Base-by-base conservation (phyloP, 2,329 filamentous ascomycete species). In the Colletotrichum tofieldiae region DNA sequence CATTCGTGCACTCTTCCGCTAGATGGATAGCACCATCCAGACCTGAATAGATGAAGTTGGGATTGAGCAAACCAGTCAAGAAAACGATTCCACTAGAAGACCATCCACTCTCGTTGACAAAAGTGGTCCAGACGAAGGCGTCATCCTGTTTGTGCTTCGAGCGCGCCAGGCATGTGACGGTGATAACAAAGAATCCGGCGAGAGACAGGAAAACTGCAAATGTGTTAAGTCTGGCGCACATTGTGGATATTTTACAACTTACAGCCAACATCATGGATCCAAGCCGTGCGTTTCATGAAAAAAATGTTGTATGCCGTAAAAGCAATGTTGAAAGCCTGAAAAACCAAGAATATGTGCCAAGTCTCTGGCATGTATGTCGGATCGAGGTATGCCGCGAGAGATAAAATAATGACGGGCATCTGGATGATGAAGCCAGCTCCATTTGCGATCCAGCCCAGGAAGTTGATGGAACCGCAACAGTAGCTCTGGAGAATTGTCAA, bases 11-110 rank as follows among this genome's bases (percentile, higher is more conserved):
- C 56, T 84, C 82, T 71, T 84, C 82, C 1, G 81, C 81, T 49
- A 84, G 75, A 73, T 84, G 82, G 18, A 83, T 76, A 16, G 80
- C 79, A 0, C 78, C 79, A 60, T 84, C 81, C 2, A 82, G 71
- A 0, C 82, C 81, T 8, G 78, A 79, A 74, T 80, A 83, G 65
- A 82, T 81, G 71, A 80, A 84, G 32, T 80, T 81, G 0, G 81
- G 78, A 35, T 80, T 81, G 16, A 82, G 75, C 7, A 85, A 76
- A 0, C 83, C 83, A 0, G 80, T 84, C 7, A 84, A 76, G 60
- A 83, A 84, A 37, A 79, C 80, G 14, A 82, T 72, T 9, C 74
- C 79, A 16, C 75, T 71, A 3, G 76, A 75, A 0, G 78, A 76
- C 78, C 79, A 80, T 1, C 77, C 77, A 1, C 76, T 76, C 1